Evolutionary conservation across 2,329 filamentous ascomycete species (phyloP).

Genomic region (Pseudocercospora ulei): DNA sequence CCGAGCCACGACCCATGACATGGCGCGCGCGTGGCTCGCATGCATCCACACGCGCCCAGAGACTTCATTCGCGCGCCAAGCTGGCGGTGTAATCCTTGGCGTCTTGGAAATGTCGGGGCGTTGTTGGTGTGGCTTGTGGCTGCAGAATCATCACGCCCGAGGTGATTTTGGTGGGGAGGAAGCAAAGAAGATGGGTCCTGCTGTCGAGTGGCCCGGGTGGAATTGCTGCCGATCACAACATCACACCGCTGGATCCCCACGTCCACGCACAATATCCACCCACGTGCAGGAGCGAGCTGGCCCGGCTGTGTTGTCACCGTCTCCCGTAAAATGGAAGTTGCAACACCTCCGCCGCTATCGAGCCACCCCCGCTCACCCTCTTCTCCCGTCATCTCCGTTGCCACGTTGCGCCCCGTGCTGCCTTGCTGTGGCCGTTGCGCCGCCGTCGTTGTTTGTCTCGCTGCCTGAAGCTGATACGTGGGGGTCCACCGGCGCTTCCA

Average conservation of each 20-base stretch:
- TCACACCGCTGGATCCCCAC: slow-evolving; percentile 1
- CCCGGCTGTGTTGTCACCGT: slow-evolving; percentile 42
- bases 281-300: slow-evolving; percentile 36
- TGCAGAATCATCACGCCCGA: background rate
- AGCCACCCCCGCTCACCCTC: slow-evolving; percentile 38
- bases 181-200: no score
- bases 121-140: slow-evolving; percentile 5
- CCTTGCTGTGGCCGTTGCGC: slow-evolving; percentile 46
- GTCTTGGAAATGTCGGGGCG: slow-evolving; percentile 12
- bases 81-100: slow-evolving; percentile 15
- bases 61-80: slow-evolving; percentile 10
- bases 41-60: slow-evolving; percentile 10
- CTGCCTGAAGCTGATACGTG: slow-evolving; percentile 1
- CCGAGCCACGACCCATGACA: slow-evolving; percentile 4
- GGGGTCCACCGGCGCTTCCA: slow-evolving; percentile 42
- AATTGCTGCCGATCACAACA: no score
- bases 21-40: slow-evolving; percentile 13
- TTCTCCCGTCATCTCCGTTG: slow-evolving; percentile 40
- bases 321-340: slow-evolving; percentile 38
- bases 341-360: slow-evolving; percentile 41
- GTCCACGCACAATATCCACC: background rate
- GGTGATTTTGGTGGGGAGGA: background rate
- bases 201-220: no score
- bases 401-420: slow-evolving; percentile 36
- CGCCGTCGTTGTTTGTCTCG: slow-evolving; percentile 46